Evolutionary conservation across 2,329 filamentous ascomycete species (phyloP), one percentile per base, ranked within the genome.

Genomic region (Exophiala sp.): DNA sequence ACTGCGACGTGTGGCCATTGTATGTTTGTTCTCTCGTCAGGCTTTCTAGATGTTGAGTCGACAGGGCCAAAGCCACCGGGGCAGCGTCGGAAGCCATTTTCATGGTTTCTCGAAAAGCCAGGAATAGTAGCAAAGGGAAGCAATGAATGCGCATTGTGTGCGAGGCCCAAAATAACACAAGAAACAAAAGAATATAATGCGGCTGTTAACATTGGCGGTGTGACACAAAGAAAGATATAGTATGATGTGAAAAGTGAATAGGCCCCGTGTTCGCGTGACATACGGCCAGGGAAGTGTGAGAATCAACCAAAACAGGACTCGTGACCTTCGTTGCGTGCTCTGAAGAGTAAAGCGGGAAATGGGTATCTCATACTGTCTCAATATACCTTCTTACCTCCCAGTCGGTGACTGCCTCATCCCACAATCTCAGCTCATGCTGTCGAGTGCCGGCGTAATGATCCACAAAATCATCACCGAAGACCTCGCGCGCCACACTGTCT

Each of bases 371-470:
- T 43, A 60, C 56, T 10, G 56, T 60, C 46, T 61, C 59, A 46
- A 61, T 61, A 41, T 61, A 61, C 45, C 59, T 48, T 45, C 51
- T 57, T 48, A 82, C 85, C 68, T 76, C 91, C 89, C 91, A 97
- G 68, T 97, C 93, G 16, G 93, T 97, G 4, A 97, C 91, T 1
- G 90, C 90, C 67, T 97, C 91, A 62, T 97, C 90, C 85, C 87
- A 98, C 16, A 95, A 70, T 54, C 86, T 75, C 51, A 93, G 78
- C 70, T 98, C 93, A 68, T 98, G 90, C 67, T 95, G 85, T 57
- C 93, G 79, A 14, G 91, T 95, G 13, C 93, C 93, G 10, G 84
- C 88, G 72, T 84, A 98, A 68, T 97, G 93, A 13, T 97, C 90
- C 2, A 98, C 93, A 70, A 98, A 98, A 7, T 85, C 86, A 66